A percentile compares a stretch with the other conserved stretches of the same genome.
phyloP scores from a whole-genome alignment of 495 filamentous ascomycete species.

The Neurospora hispaniola region DNA sequence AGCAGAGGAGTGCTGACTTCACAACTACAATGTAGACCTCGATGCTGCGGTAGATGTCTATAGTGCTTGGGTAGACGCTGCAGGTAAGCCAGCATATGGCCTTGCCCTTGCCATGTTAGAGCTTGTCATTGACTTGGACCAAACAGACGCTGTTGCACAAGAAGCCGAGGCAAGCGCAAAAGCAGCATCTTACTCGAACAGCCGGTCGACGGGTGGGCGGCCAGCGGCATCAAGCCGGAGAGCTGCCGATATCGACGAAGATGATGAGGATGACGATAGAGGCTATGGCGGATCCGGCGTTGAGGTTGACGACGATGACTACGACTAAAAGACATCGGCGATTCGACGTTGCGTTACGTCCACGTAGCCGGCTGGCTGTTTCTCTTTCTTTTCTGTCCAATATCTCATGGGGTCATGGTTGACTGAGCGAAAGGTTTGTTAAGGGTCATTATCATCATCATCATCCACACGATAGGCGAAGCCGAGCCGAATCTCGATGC shows the following conservation, averaged over 20 bases:
- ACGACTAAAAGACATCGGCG: slow-evolving; percentile 15
- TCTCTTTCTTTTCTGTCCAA: neutral
- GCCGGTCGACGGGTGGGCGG: slow-evolving; percentile 4
- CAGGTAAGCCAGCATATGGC: slow-evolving; percentile 47
- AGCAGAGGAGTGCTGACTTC: neutral
- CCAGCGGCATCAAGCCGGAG: slow-evolving; percentile 14
- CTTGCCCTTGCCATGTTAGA: slow-evolving; percentile 15
- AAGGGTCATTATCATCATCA: neutral
- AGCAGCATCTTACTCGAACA: neutral
- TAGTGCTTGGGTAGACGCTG: slow-evolving; percentile 96
- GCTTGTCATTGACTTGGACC: slow-evolving; percentile 9
- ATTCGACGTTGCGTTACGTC: neutral
- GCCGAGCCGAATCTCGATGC: neutral
- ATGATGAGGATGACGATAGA: slow-evolving; percentile 34
- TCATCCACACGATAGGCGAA: neutral
- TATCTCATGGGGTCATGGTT: neutral
- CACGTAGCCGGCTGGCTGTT: neutral
- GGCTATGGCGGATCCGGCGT: slow-evolving; percentile 33
- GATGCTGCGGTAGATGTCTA: slow-evolving; percentile 90
- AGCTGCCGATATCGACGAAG: slow-evolving; percentile 31
- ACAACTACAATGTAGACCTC: slow-evolving; percentile 46
- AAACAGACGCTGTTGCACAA: slow-evolving; percentile 33
- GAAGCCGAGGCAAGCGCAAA: slow-evolving; percentile 17
- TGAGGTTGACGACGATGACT: slow-evolving; percentile 34
- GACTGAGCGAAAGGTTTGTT: neutral